A percentile compares a stretch with the other conserved stretches of the same genome.
Conservation (phyloP, 495 filamentous ascomycete genomes). For the Saxophila tyrrhenica region DNA sequence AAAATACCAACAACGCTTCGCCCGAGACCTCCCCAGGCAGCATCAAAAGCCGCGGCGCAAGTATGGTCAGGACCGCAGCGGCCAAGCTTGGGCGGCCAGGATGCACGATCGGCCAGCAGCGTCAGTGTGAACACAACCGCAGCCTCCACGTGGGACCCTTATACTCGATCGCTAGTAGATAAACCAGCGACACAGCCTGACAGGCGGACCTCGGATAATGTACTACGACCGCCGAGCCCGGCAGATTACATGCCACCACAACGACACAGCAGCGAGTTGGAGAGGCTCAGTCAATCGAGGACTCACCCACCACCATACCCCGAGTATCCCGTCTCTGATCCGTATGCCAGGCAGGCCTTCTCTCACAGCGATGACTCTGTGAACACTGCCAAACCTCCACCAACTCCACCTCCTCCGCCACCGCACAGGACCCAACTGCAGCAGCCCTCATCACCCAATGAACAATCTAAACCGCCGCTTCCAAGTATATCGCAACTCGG, state of each 20-base stretch:
- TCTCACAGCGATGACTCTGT: conserved; percentile 15
- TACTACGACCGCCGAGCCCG: conserved; percentile 13
- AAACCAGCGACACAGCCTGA: conserved; percentile 1
- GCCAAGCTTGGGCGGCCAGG: neutral
- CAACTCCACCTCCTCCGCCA: conserved; percentile 9
- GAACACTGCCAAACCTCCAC: conserved; percentile 10
- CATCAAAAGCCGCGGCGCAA: conserved; percentile 77
- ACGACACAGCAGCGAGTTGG: neutral
- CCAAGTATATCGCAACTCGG: conserved; percentile 7
- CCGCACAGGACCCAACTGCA: conserved; percentile 5
- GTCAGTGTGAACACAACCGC: neutral
- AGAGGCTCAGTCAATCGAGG: neutral
- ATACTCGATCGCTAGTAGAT: conserved; percentile 17
- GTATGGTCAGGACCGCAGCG: conserved; percentile 48
- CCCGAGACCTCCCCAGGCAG: conserved; percentile 33
- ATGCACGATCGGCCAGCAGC: conserved; percentile 1
- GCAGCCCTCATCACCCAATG: neutral
- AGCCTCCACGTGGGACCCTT: conserved; percentile 19
- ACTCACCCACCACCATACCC: conserved; percentile 13
- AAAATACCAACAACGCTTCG: conserved; percentile 25
- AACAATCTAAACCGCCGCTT: neutral
- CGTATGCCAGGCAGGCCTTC: neutral
- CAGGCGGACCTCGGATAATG: conserved; percentile 6
- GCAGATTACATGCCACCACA: conserved; percentile 9
- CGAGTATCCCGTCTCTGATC: conserved; percentile 3